Evolutionary conservation across 805 yeast species (phyloP), one percentile per base, ranked within the genome.

Genomic region (Zygotorulaspora sp.): DNA sequence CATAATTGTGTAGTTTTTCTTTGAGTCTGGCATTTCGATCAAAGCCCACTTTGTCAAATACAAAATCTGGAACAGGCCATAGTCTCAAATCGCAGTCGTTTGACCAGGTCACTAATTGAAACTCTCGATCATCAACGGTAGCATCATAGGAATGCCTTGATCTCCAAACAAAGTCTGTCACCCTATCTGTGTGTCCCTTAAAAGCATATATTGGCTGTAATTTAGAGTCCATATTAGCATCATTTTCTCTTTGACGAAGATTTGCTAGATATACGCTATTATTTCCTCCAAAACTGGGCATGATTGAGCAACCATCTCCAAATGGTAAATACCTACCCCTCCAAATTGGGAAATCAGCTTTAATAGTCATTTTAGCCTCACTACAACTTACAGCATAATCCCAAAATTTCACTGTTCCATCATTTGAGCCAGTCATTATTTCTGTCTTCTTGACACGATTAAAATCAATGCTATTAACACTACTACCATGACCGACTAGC

Each of bases 91-190:
- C 95, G 48, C 80, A 76, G 56, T 92, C 97, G 35, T 84, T 79
- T 1, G 95, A 81, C 97, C 97, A 90, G 0, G 97, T 86, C 1
- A 92, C 90, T 34, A 92, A 61, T 58, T 92, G 97, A 55, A 77
- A 92, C 42, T 89, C 96, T 38, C 90, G 68, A 63, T 85, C 87
- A 48, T 79, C 80, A 10, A 73, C 51, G 0, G 53, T 58, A 1
- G 68, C 57, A 30, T 67, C 66, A 3, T 67, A 58, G 1, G 71
- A 58, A 40, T 78, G 74, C 24, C 87, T 69, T 6, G 77, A 66
- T 47, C 97, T 69, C 96, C 96, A 90, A 1, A 88, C 65, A 53
- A 90, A 88, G 55, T 92, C 97, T 26, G 80, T 81, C 12, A 92
- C 81, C 1, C 92, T 83, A 33, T 83, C 95, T 1, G 75, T 69